These are phyloP conservation scores for Solanum dulcamara DNA, from an alignment of 257 asterid genomes.

Conservation along the genomic window DNA sequence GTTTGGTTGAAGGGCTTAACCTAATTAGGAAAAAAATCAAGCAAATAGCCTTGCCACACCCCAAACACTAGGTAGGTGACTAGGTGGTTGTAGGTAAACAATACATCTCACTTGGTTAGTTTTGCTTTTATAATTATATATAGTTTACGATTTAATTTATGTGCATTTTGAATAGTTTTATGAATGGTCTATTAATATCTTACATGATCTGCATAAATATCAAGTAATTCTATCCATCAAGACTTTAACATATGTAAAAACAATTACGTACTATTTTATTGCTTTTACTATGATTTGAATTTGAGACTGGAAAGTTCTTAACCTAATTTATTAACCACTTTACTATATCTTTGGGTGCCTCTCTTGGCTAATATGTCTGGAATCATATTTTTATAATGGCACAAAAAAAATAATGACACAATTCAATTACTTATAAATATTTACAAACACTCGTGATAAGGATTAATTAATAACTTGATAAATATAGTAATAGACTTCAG, in stretches of 20 bases:
- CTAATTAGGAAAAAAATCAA: conserved; percentile 3
- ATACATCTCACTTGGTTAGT: not conserved
- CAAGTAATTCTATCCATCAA: not conserved
- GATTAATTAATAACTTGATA: not conserved
- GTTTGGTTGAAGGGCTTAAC: conserved; percentile 1
- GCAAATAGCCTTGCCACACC: not conserved
- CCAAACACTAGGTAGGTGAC: not conserved
- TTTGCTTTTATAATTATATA: not conserved
- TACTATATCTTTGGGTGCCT: not conserved
- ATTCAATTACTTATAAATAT: not conserved
- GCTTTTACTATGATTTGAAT: not conserved
- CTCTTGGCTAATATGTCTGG: not conserved
- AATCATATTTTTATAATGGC: not conserved
- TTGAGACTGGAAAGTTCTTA: not conserved
- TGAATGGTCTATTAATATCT: not conserved
- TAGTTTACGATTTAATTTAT: fast-evolving
- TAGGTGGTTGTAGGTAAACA: not conserved
- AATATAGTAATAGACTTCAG: not conserved
- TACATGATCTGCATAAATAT: fast-evolving
- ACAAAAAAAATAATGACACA: not conserved
- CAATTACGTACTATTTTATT: not conserved
- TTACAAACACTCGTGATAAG: not conserved
- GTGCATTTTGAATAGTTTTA: not conserved
- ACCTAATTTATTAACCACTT: not conserved
- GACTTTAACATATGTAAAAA: not conserved